Conservation (phyloP, 2,329 filamentous ascomycete genomes). For the Geoglossum cookeanum region DNA sequence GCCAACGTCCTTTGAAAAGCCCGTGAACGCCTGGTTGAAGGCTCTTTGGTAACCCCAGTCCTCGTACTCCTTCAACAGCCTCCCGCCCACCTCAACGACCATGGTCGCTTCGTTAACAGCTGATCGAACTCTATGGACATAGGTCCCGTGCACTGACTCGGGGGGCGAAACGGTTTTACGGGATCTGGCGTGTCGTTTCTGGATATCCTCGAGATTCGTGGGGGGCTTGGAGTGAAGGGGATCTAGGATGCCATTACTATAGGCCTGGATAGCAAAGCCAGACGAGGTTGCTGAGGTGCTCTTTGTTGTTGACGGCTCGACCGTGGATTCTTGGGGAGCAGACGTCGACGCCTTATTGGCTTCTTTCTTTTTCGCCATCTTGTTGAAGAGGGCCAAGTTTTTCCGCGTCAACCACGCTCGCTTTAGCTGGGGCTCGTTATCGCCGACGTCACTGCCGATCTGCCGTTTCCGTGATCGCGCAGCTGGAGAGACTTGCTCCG, state of each 20-base stretch:
- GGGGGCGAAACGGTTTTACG: background rate
- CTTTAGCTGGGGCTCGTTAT: background rate
- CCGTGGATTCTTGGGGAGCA: background rate
- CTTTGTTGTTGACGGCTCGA: background rate
- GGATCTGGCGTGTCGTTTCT: background rate
- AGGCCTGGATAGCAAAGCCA: background rate
- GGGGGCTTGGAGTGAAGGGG: background rate
- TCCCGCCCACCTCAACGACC: background rate
- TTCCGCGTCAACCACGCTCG: background rate
- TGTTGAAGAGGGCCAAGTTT: background rate
- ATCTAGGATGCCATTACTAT: background rate
- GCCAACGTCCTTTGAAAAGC: constrained; percentile 12
- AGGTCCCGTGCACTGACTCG: background rate
- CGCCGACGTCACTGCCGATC: background rate
- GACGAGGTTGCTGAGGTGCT: background rate
- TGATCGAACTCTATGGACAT: background rate
- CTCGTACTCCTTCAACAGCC: constrained; percentile 2
- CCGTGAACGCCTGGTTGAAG: constrained; percentile 11
- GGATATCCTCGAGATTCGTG: background rate
- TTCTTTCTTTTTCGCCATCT: background rate
- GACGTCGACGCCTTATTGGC: background rate
- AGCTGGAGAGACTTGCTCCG: too few relatives aligned
- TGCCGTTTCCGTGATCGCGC: background rate
- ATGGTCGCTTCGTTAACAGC: background rate
- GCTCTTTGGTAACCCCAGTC: constrained; percentile 5